Conservation (phyloP, 2,329 filamentous ascomycete species). For the Berkeleyomyces rouxiae region DNA sequence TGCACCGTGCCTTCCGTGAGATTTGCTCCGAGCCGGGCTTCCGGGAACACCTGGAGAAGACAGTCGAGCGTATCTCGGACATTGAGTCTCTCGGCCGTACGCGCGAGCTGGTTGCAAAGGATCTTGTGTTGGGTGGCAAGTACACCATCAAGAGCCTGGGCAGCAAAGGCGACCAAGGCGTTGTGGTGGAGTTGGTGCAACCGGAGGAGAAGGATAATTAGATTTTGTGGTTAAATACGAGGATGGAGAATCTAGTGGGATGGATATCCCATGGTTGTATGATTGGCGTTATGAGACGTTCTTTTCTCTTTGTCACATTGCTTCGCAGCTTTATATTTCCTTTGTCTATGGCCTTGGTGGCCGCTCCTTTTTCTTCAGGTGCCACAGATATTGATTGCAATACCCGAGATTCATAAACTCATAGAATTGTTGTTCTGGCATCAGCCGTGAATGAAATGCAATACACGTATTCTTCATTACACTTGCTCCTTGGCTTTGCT, state of each 20-base stretch:
- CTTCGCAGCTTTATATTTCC: neutral
- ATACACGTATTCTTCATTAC: too few species aligned
- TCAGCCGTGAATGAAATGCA: neutral
- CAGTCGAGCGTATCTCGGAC: slow-evolving; percentile 68
- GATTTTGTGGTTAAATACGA: neutral
- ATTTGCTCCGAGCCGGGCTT: slow-evolving; percentile 68
- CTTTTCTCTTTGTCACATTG: neutral
- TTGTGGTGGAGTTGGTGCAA: slow-evolving; percentile 28
- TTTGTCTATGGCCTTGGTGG: slow-evolving; percentile 3
- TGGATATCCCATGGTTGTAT: neutral
- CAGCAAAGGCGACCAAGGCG: slow-evolving; percentile 19
- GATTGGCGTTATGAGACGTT: neutral
- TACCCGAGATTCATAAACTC: neutral
- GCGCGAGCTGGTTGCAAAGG: slow-evolving; percentile 89
- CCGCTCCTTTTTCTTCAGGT: neutral
- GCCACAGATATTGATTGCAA: neutral
- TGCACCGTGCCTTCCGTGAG: slow-evolving; percentile 80
- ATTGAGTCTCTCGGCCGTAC: slow-evolving; percentile 90
- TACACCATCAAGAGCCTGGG: slow-evolving; percentile 43
- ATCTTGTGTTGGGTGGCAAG: slow-evolving; percentile 69
- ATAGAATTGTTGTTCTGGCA: neutral
- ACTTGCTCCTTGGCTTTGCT: neutral
- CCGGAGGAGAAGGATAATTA: slow-evolving; percentile 20
- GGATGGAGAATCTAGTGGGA: neutral
- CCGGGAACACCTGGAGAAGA: slow-evolving; percentile 64